Percentiles rank a stretch among this genome's conserved stretches.
Evolutionary conservation across 164 flowering plant species (phyloP).

Genomic region (Hamamelis virginiana): DNA sequence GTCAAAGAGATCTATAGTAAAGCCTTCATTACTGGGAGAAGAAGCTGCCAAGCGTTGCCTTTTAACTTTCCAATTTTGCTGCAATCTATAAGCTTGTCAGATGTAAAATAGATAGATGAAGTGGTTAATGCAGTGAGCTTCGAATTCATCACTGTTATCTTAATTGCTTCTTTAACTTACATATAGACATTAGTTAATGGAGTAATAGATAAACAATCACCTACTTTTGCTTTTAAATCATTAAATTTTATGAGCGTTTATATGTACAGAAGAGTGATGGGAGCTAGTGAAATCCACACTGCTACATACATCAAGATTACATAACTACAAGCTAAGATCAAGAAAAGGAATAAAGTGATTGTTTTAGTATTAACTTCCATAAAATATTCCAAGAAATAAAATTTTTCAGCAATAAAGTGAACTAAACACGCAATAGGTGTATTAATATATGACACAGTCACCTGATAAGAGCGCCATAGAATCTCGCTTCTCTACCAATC

Average conservation of each 20-base stretch:
- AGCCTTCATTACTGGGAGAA: constrained; percentile 77
- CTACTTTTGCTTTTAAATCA: background rate
- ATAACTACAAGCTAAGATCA: background rate
- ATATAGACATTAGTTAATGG: background rate
- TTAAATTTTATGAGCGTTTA: background rate
- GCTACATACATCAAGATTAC: background rate
- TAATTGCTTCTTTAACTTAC: background rate
- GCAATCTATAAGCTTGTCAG: constrained; percentile 65
- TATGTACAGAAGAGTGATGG: background rate
- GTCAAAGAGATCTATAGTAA: constrained; percentile 83
- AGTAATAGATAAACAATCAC: background rate
- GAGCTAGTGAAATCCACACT: too few relatives aligned
- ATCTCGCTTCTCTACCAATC: constrained; percentile 84
- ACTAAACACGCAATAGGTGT: background rate
- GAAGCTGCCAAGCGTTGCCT: constrained; percentile 68
- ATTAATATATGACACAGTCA: constrained; percentile 20
- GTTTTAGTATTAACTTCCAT: too few relatives aligned
- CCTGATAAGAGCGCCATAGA: constrained; percentile 96
- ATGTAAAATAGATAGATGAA: background rate
- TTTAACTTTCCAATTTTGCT: constrained; percentile 98
- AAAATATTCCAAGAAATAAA: background rate
- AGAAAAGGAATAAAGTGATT: background rate
- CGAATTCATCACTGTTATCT: background rate
- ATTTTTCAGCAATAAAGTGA: background rate
- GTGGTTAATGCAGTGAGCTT: background rate